Conservation (phyloP, 805 yeast genomes). For the Kurtzmaniella fragi region DNA sequence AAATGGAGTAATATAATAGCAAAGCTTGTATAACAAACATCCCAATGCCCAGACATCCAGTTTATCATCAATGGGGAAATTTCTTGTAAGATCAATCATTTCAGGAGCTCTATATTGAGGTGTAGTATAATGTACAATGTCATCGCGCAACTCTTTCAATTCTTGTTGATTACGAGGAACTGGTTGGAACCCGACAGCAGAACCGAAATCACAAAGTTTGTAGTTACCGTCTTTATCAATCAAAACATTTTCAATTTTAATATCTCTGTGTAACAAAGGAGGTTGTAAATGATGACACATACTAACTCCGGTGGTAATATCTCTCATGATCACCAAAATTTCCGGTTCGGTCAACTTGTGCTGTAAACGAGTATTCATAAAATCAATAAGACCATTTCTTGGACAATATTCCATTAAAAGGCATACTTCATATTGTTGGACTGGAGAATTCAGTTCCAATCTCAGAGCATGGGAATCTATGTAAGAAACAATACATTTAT, state of each 20-base stretch:
- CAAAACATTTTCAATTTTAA: conserved; percentile 77
- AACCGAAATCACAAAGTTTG: conserved; percentile 80
- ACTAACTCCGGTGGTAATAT: conserved; percentile 68
- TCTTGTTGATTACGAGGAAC: conserved; percentile 63
- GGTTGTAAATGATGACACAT: conserved; percentile 72
- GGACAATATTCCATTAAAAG: conserved; percentile 78
- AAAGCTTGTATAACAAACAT: conserved; percentile 66
- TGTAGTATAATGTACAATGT: conserved; percentile 73
- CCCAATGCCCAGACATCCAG: conserved; percentile 87
- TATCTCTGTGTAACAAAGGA: conserved; percentile 72
- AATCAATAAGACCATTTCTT: conserved; percentile 70
- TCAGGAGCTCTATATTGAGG: conserved; percentile 85
- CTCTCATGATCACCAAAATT: conserved; percentile 61
- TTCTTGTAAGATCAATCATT: conserved; percentile 68
- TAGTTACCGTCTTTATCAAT: conserved; percentile 53
- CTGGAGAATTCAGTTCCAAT: conserved; percentile 21
- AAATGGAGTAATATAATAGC: conserved; percentile 81
- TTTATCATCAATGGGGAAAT: conserved; percentile 73
- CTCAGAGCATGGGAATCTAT: conserved; percentile 94
- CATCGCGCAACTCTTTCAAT: conserved; percentile 54
- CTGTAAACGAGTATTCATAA: conserved; percentile 68
- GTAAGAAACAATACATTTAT: conserved; percentile 78
- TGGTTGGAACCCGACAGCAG: conserved; percentile 60
- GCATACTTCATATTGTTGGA: conserved; percentile 69
- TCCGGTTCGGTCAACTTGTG: conserved; percentile 65